Evolutionary conservation across 371 early-diverging fungal species (phyloP).

Genomic region (Entomophthora muscae): DNA sequence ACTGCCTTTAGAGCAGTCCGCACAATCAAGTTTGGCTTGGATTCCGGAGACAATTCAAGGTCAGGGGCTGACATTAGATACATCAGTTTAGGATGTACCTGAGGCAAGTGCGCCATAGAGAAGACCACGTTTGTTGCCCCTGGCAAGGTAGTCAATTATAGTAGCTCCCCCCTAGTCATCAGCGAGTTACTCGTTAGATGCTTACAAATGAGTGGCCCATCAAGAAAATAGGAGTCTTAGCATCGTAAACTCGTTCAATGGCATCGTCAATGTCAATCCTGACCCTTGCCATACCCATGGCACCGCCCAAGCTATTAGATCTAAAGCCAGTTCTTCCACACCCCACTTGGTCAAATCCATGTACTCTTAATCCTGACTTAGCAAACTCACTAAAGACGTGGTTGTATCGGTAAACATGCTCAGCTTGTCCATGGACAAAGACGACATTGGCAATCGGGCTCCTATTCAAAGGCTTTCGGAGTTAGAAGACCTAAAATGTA

Average conservation of each 20-base stretch:
- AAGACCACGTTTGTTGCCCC: no score
- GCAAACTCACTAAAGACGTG: conserved; percentile 29
- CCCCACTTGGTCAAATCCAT: conserved; percentile 43
- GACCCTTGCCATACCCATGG: conserved; percentile 25
- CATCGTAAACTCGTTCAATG: conserved; percentile 18
- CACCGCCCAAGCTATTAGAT: conserved; percentile 25
- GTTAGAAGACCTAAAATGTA: not conserved
- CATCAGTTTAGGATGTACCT: no score
- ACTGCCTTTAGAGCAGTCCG: no score
- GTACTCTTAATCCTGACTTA: conserved; percentile 28
- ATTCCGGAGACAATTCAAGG: no score
- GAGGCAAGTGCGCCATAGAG: no score
- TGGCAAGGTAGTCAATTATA: no score
- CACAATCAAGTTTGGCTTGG: no score
- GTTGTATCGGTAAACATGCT: conserved; percentile 38
- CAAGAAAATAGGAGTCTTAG: conserved; percentile 28
- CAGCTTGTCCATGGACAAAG: conserved; percentile 47
- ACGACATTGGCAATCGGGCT: conserved; percentile 17
- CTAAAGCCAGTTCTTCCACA: conserved; percentile 38
- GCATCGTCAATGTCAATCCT: conserved; percentile 33
- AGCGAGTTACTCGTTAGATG: no score
- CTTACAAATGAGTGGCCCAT: conserved; percentile 51
- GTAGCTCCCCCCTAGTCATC: no score
- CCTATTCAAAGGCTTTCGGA: not conserved
- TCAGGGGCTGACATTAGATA: no score